Evolutionary conservation across 164 flowering plant genomes (phyloP), one percentile per base, ranked within the genome.

Genomic region (Magnolia changhungtana): DNA sequence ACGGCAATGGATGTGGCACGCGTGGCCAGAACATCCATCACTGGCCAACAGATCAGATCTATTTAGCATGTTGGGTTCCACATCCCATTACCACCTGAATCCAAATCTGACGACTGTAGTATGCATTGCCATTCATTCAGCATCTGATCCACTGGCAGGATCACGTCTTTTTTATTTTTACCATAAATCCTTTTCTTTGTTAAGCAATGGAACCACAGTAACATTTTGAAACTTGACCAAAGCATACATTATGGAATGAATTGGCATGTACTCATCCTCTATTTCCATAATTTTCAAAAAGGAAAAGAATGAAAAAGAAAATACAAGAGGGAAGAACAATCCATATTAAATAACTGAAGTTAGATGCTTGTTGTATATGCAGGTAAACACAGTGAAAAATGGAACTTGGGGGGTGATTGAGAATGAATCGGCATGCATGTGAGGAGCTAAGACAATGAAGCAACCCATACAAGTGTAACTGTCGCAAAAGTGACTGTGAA

Each of bases 401-500:
- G 71, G 18, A 37, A 45, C 5, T 63, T 18, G 19, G 19, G n/a
- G 29, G 67, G 21, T 64, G 21, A 64, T 64, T 55, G 24, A 64
- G 9, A 64, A n/a, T 64, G 21, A n/a, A 21, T n/a, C 24, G 29
- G 50, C 71, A 68, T 29, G 45, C 71, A 16, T 68, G 50, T 45
- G 14, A 27, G 50, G 50, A 31, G 16, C 50, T 68, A 29, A 16
- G 7, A 19, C 29, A 14, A 37, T 37, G 45, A 37, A 37, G 45
- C 45, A 37, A 37, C 7, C 29, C 49, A 29, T 68, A 37, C 45
- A 11, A 55, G 49, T 31, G 49, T 21, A 68, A 29, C 31, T 68
- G 71, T 29, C n/a, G 50, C 31, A 68, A 68, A 68, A 19, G 71
- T 21, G 18, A 68, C 31, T 29, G 71, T 68, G 31, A 68, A 19